Base-by-base conservation (phyloP, 2,329 filamentous ascomycete genomes). In the Monosporascus sp. region DNA sequence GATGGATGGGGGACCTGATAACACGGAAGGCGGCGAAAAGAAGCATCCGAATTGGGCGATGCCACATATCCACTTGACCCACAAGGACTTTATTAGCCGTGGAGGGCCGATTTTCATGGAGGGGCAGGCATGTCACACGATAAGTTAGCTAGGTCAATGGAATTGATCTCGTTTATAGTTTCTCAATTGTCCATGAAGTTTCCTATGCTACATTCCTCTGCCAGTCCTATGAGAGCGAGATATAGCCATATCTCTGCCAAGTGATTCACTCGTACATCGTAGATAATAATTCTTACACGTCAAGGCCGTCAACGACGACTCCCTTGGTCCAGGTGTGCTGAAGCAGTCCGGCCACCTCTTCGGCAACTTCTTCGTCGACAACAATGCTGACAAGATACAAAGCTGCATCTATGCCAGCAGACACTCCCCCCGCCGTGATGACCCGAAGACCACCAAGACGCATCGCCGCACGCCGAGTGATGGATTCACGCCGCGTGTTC, bases 251-350 rank as follows among this genome's bases (percentile, higher is more conserved):
- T 58, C 54, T 52, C 52, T 52, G 48, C 43, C 51, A 49, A 44
- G 52, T 56, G 41, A 27, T 52, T 53, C 41, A 45, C 31, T 52
- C 37, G 19, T 55, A 45, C 44, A 53, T 46, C 48, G 48, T 48
- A 54, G 24, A 53, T 24, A 56, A 53, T 60, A 60, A 58, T 58
- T 58, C 61, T 60, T 84, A 93, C 71, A 94, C 88, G 74, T 94
- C 89, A 70, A 92, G 84, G 59, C 88, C 88, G 70, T 93, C 88
- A 63, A 93, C 87, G 62, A 91, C 89, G 69, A 89, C 78, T 62
- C 89, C 89, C 84, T 92, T 93, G 70, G 82, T 82, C 91, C 91
- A 96, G 66, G 80, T 84, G 78, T 92, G 89, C 75, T 93, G 88
- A 78, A 94, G 84, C 60, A 81, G 86, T 81, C 9, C 7, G 66